Evolutionary conservation across 169 alveolate species (phyloP), one percentile per base, ranked within the genome.

Genomic region (Perkinsus olseni): DNA sequence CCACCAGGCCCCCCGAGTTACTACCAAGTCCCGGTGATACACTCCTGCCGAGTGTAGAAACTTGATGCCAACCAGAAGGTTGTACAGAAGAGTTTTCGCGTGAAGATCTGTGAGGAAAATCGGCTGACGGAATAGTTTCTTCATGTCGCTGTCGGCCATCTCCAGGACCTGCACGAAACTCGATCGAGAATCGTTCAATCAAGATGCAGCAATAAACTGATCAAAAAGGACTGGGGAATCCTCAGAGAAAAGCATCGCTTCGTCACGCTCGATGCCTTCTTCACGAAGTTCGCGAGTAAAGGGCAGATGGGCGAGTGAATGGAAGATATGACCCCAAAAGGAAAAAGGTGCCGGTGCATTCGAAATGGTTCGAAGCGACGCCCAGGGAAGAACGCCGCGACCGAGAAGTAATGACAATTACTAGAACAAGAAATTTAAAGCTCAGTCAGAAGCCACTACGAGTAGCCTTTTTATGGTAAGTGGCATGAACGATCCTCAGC

Each of bases 11-110:
- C 62, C 17, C 62, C 62, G 6, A 45, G 6, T 45, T 45, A 45
- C 62, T 45, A 45, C 62, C 62, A 99, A 96, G 95, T 99, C 99
- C 94, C 99, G 97, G 95, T 99, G 99, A 93, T 97, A 96, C 36
- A 99, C 98, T 74, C 99, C 99, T 0, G 99, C 99, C 38, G 98
- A 96, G 92, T 98, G 99, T 31, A 98, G 95, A 94, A 97, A 98
- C 92, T 98, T 97, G 45, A 98, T 96, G 28, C 99, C 99, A 74
- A 97, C 96, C 37, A 98, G 95, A 36, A 98, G 96, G 93, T 98
- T 98, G 94, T 98, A 98, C 38, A 98, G 95, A 37, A 97, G 94
- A 0, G 97, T 95, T 93, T 97, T 94, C 38, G 98, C 97, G 94
- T 98, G 99, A 51, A 96, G 96, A 91, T 97, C 98, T 92, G 98